Base-by-base conservation (phyloP, 495 filamentous ascomycete species). In the Penicillium lividum region DNA sequence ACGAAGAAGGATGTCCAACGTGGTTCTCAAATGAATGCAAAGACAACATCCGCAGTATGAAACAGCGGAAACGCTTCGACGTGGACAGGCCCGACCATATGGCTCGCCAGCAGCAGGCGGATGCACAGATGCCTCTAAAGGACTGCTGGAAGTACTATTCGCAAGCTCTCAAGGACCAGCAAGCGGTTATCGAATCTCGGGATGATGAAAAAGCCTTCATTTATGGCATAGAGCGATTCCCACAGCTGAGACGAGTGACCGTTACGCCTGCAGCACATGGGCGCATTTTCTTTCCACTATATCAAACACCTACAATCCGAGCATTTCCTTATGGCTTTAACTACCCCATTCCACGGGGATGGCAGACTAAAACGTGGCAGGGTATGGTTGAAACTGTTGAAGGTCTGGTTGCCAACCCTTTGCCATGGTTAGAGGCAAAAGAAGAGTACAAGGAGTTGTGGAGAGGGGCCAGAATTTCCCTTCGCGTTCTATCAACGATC, bases 241-340 rank as follows among this genome's bases (percentile, higher is more conserved):
- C 69, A 6, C 15, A 34, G 29, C 55, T 72, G 9, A 61, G 33
- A 46, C 59, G 59, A 51, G 53, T 74, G 40, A 67, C 64, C 18
- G 44, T 74, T 47, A 72, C 71, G 22, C 62, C 68, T 49, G 66
- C 65, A 25, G 62, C 68, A 1, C 69, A 72, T 44, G 66, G 71
- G 22, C 59, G 59, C 53, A 30, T 67, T 4, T 69, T 65, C 51
- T 18, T 56, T 28, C 69, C 69, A 25, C 45, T 71, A n/a, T 72
- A 72, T 50, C 56, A 68, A 51, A 74, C 69, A 27, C 68, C 67
- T n/a, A 72, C 68, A 62, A 72, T 74, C 28, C 67, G 66, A 34
- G 54, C 54, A 34, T 71, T 74, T 44, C 67, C 69, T 46, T 53
- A 53, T 31, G 65, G 62, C 28, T 71, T 72, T 27, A 69, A 70